Base-by-base conservation (phyloP, 257 asterid genomes). In the Apocynum venetum region DNA sequence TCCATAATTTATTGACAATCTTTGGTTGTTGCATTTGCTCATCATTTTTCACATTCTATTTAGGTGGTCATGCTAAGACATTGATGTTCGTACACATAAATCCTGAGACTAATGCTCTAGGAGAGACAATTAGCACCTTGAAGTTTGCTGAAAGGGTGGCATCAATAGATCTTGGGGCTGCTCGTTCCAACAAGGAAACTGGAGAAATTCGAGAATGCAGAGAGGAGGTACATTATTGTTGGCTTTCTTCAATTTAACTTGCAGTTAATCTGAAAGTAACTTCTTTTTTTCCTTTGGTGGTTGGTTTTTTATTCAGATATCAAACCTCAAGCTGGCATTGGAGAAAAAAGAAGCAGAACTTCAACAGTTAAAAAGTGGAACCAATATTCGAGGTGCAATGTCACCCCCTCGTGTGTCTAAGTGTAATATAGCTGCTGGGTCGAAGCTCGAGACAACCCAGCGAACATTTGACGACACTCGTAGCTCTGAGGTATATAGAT, bases 101-200 rank as follows among this genome's bases (percentile, higher is more conserved):
- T 87, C 96, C 98, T 6, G 92, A 91, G 82, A 88, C 80, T 71
- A 83, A 86, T 82, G 90, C 97, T 79, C 59, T 94, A 52, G 97
- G 94, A 74, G 98, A 94, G 82, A 94, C 98, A 40, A 85, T 94
- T 63, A 92, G 97, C 87, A 92, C 97, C 61, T 78, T 92, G 78
- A 94, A 94, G 77, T 94, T 94, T 82, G 98, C 97, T 31, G 94
- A 90, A 80, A 87, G 98, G 81, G 98, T 94, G 71, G 93, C 96
- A 31, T 86, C 97, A n/a, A 89, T 92, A 71, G 89, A 94, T 75
- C 90, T 94, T 72, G 98, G 98, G 38, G 94, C 94, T 72, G 97
- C 98, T 68, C 86, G 82, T 67, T 89, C 97, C 47, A 94, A 89
- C 76, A 92, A 88, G 84, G 98, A 94, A 87, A 86, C 92, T n/a